Base-by-base conservation (phyloP, 768 basidiomycete species). In the Cystofilobasidium bisporidii region DNA sequence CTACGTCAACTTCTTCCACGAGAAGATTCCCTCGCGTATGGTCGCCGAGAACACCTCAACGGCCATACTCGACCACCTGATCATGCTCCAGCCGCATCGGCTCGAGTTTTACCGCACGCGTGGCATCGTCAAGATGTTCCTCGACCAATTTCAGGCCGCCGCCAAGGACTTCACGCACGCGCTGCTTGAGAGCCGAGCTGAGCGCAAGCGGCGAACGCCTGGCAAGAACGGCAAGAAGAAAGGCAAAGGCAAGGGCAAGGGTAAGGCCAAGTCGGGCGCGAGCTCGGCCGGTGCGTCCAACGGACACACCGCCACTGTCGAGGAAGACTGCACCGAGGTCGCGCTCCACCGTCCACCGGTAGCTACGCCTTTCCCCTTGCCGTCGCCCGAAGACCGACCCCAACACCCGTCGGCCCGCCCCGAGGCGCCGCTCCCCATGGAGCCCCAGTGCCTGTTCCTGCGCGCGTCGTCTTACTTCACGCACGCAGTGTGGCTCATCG, bases 1-100 rank as follows among this genome's bases (percentile, higher is more conserved):
- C 80, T 91, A 92, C 75, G 89, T 93, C 2, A 87, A 91, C 73
- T 93, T 93, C 75, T 93, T 93, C 78, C 91, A 93, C 72, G 90
- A 93, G 74, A 92, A 91, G 79, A 93, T 93, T 71, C 91, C 91
- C 26, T 92, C 91, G 64, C 82, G 90, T 71, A 90, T 91, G 78
- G 79, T 92, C 66, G 88, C 89, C 47, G 87, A 91, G 73, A 89
- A 86, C 8, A 90, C 89, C 0, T 84, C 84, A 1, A 88, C 89
- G 11, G 79, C 81, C n/a, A 80, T 88, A 24, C 78, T 93, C 58
- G 89, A 93, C 71, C 85, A 86, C 69, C 82, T 93, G 64, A 91
- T 92, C 67, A 81, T 82, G 1, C 77, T 79, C 22, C 78, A 86
- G 69, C 91, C 91, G 0, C 85, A 90, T 67, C 83, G 84, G 24